Conservation (phyloP, 805 yeast species). For the Metschnikowia dekortorum region DNA sequence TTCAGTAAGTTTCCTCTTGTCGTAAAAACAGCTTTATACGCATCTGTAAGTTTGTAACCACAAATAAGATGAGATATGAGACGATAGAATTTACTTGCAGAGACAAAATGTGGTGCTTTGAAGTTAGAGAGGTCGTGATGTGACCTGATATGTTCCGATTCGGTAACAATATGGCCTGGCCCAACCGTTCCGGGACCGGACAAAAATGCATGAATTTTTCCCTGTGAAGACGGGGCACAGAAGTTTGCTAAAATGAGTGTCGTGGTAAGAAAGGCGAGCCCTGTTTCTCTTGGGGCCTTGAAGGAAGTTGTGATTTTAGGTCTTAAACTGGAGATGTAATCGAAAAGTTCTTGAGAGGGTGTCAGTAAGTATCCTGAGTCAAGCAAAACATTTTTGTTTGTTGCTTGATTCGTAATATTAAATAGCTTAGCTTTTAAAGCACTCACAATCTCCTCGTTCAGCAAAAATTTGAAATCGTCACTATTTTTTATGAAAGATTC, state of each 20-base stretch:
- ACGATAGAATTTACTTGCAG: conserved; percentile 27
- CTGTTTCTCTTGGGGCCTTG: conserved; percentile 33
- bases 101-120: conserved; percentile 22
- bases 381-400: neutral
- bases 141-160: conserved; percentile 23
- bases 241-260: conserved; percentile 19
- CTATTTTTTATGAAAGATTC: neutral
- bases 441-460: conserved; percentile 4
- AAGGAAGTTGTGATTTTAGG: conserved; percentile 24
- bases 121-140: conserved; percentile 33
- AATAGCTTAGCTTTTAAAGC: conserved; percentile 7
- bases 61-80: conserved; percentile 25
- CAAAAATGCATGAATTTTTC: conserved; percentile 26
- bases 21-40: conserved; percentile 12
- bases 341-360: conserved; percentile 8
- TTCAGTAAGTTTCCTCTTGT: conserved; percentile 23
- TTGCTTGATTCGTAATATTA: neutral
- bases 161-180: conserved; percentile 33
- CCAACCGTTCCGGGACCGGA: conserved; percentile 37
- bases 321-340: conserved; percentile 12
- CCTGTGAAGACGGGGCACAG: conserved; percentile 21
- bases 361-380: conserved; percentile 4
- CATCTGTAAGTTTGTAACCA: conserved; percentile 23
- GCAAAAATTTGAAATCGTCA: neutral
- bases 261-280: conserved; percentile 28